Evolutionary conservation across 2,329 filamentous ascomycete species (phyloP).

Genomic region (Epicoccum nigrum): DNA sequence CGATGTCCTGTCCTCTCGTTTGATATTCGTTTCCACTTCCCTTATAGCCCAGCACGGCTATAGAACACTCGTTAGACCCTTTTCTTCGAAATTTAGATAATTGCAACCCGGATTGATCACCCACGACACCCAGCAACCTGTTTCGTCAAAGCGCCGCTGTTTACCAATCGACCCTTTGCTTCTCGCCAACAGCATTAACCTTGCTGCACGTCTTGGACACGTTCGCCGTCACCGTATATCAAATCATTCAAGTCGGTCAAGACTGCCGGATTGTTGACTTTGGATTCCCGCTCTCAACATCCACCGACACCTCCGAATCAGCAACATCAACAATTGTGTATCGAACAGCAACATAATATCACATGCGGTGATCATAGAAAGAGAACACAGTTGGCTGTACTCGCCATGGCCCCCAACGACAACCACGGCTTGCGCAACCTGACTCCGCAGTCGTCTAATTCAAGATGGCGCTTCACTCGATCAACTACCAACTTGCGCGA

Average conservation of each 20-base stretch:
- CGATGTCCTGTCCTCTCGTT: slow-evolving; percentile 46
- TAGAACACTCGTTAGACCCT: slow-evolving; percentile 38
- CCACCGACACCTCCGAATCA: not conserved
- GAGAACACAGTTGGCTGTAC: slow-evolving; percentile 20
- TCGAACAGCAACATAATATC: slow-evolving; percentile 9
- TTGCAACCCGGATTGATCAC: slow-evolving; percentile 23
- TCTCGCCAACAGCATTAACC: slow-evolving; percentile 10
- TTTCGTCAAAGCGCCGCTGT: slow-evolving; percentile 16
- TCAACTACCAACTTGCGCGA: slow-evolving; percentile 38
- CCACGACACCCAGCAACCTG: slow-evolving; percentile 16
- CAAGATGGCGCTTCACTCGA: slow-evolving; percentile 47
- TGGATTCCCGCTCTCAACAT: not conserved
- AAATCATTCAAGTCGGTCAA: not conserved
- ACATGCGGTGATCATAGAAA: slow-evolving; percentile 23
- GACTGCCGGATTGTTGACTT: slow-evolving; percentile 4
- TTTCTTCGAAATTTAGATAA: slow-evolving; percentile 6
- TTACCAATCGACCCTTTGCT: slow-evolving; percentile 2
- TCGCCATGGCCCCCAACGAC: slow-evolving; percentile 37
- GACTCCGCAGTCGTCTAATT: slow-evolving; percentile 29
- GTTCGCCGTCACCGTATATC: slow-evolving; percentile 7
- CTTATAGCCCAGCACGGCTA: slow-evolving; percentile 28
- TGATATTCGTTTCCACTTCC: slow-evolving; percentile 39
- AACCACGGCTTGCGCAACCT: slow-evolving; percentile 33
- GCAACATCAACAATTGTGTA: not conserved
- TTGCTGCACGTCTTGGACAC: slow-evolving; percentile 1